Percentiles rank a stretch among this genome's conserved stretches.
Evolutionary conservation across 2,329 filamentous ascomycete species (phyloP).

Genomic region (Aspergillus sp.): DNA sequence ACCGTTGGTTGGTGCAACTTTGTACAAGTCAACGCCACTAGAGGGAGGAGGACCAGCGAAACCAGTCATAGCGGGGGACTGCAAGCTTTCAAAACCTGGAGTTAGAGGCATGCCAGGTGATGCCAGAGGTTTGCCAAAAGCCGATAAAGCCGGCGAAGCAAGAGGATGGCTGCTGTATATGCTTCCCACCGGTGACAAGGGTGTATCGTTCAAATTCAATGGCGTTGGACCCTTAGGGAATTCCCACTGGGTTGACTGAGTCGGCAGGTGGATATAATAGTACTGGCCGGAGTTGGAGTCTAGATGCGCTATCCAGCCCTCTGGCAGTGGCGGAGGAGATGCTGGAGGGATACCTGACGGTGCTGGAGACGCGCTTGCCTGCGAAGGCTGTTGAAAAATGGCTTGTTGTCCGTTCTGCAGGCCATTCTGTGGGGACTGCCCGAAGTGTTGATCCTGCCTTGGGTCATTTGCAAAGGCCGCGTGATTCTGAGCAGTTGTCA

Average conservation of each 20-base stretch:
- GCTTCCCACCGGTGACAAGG: conserved; percentile 72
- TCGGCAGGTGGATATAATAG: conserved; percentile 95
- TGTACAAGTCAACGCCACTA: conserved; percentile 89
- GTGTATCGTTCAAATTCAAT: conserved; percentile 69
- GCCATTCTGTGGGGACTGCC: conserved; percentile 32
- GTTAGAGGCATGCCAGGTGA: conserved; percentile 78
- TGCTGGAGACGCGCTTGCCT: conserved; percentile 25
- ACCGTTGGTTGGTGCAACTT: conserved; percentile 84
- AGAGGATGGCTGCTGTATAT: conserved; percentile 64
- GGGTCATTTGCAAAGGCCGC: conserved; percentile 87
- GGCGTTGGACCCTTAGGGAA: conserved; percentile 94
- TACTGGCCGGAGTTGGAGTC: conserved; percentile 95
- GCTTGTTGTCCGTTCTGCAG: conserved; percentile 19
- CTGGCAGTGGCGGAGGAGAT: conserved; percentile 85
- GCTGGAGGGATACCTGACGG: conserved; percentile 53
- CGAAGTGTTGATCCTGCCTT: conserved; percentile 39
- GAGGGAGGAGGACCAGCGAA: conserved; percentile 83
- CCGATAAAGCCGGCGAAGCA: conserved; percentile 58
- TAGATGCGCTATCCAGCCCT: conserved; percentile 96
- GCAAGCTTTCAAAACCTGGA: conserved; percentile 76
- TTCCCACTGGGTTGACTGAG: conserved; percentile 96
- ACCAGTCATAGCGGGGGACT: conserved; percentile 67
- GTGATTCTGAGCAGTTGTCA: conserved; percentile 50
- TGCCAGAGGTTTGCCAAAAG: conserved; percentile 50
- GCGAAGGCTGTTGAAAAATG: conserved; percentile 20